Evolutionary conservation across 306 rosid species (phyloP), one percentile per base, ranked within the genome.

Genomic region (Vicia faba): DNA sequence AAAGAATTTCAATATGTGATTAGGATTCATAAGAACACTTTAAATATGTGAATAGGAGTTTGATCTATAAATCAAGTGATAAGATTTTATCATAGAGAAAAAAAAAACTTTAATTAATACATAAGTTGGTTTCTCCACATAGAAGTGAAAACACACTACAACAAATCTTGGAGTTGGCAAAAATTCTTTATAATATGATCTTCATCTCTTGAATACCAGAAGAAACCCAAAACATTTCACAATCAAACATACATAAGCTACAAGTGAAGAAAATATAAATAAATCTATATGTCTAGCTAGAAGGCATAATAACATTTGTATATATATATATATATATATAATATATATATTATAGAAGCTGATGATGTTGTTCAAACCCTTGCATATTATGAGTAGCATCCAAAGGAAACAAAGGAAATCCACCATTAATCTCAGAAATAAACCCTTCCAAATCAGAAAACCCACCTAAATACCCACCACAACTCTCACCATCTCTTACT

Each of bases 381-480:
- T 82, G 91, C 78, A 83, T 35, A 55, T 6, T 55, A 38, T 71
- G 85, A 82, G 71, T 59, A 11, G 33, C 60, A 75, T 85, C 89
- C 75, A 82, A 75, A 55, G 87, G 88, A 71, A 84, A 69, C 69
- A 80, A 19, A 5, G 95, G 92, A 58, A 78, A 80, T 5, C 78
- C 88, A 69, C 70, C 89, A 72, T 69, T 81, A 64, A 88, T 75
- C 33, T 92, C 95, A 49, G 88, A 77, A 58, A 87, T 82, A 36
- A 84, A 85, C 23, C 96, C 90, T 80, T 89, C 97, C 63, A 91
- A 82, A 72, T 90, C 91, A 3, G 89, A 72, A 65, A 90, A 84
- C 7, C 84, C 86, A 11, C 81, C 84, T 76, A 85, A 69, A 63
- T 83, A 87, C 19, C 88, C 91, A 60, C 85, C 73, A 23, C 39